Conservation (phyloP, 345 rosid genomes). For the Pistacia atlantica region DNA sequence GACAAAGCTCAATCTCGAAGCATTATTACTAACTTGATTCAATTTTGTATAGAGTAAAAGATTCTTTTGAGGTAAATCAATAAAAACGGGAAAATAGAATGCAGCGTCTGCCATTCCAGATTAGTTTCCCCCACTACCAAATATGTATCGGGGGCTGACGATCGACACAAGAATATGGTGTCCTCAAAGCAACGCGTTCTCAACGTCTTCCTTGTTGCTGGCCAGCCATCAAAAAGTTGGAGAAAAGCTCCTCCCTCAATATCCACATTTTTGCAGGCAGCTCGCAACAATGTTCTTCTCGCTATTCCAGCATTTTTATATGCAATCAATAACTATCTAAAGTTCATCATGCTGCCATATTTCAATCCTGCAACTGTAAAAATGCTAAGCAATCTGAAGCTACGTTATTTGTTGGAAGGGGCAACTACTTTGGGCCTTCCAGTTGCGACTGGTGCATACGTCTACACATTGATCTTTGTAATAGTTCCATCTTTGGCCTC, state of each 20-base stretch:
- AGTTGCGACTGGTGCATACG: slow-evolving; percentile 81
- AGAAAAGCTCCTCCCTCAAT: slow-evolving; percentile 86
- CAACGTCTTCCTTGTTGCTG: slow-evolving; percentile 74
- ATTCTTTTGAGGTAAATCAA: slow-evolving; percentile 32
- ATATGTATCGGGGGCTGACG: slow-evolving; percentile 77
- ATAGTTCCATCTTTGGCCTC: slow-evolving; percentile 8
- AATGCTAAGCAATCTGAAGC: slow-evolving; percentile 98
- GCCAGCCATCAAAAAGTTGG: slow-evolving; percentile 86
- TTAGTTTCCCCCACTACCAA: slow-evolving; percentile 64
- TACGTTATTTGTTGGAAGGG: slow-evolving; percentile 79
- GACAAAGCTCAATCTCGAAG: too few relatives aligned
- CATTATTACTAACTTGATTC: background rate
- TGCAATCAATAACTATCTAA: slow-evolving; percentile 91
- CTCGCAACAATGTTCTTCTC: slow-evolving; percentile 88
- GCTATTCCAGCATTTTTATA: slow-evolving; percentile 93
- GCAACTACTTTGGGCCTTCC: slow-evolving; percentile 68
- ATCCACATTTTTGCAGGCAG: slow-evolving; percentile 88
- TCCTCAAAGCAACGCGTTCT: slow-evolving; percentile 77
- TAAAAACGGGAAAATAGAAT: slow-evolving; percentile 82
- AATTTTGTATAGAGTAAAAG: slow-evolving; percentile 12
- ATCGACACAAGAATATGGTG: slow-evolving; percentile 55
- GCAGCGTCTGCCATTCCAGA: slow-evolving; percentile 86
- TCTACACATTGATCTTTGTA: slow-evolving; percentile 87
- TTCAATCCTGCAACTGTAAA: slow-evolving; percentile 99
- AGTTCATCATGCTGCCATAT: slow-evolving; percentile 97